These are phyloP conservation scores for Darksidea phi DNA, from an alignment of 495 filamentous ascomycete species.

Conservation along the genomic window DNA sequence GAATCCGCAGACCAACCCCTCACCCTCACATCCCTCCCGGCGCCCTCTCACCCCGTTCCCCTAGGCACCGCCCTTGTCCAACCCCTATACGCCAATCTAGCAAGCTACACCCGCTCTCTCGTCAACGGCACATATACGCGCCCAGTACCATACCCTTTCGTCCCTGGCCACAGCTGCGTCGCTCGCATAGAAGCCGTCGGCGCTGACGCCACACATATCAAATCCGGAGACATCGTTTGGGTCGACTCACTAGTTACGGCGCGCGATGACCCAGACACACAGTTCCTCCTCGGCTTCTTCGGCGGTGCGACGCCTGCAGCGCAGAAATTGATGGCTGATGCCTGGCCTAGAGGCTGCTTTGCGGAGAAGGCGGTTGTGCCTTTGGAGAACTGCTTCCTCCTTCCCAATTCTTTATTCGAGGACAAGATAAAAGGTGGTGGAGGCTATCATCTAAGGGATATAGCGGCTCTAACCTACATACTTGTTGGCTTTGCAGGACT, in stretches of 20 bases:
- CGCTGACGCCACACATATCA: slow-evolving; percentile 47
- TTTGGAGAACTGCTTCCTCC: slow-evolving; percentile 48
- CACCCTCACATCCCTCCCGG: slow-evolving; percentile 40
- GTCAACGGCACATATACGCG: slow-evolving; percentile 26
- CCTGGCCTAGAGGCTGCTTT: slow-evolving; percentile 49
- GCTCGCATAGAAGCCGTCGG: slow-evolving; percentile 50
- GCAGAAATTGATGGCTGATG: slow-evolving; percentile 42
- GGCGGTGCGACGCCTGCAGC: slow-evolving; percentile 35
- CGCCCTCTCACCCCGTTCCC: slow-evolving; percentile 27
- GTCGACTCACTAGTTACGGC: slow-evolving; percentile 47
- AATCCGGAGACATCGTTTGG: slow-evolving; percentile 50
- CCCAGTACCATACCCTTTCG: slow-evolving; percentile 32
- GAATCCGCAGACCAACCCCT: slow-evolving; percentile 9
- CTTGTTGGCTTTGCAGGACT: slow-evolving; percentile 57
- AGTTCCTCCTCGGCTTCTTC: slow-evolving; percentile 44
- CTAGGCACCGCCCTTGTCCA: slow-evolving; percentile 42
- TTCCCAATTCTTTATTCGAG: slow-evolving; percentile 47
- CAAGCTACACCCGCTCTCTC: slow-evolving; percentile 21
- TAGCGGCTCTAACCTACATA: slow-evolving; percentile 35
- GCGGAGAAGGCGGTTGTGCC: slow-evolving; percentile 50
- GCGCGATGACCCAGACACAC: slow-evolving; percentile 47
- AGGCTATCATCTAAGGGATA: slow-evolving; percentile 45
- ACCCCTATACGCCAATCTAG: slow-evolving; percentile 35
- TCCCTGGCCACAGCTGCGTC: slow-evolving; percentile 41
- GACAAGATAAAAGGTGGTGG: slow-evolving; percentile 30